Base-by-base conservation (phyloP, 2,329 filamentous ascomycete genomes). In the Microsporum ferrugineum region DNA sequence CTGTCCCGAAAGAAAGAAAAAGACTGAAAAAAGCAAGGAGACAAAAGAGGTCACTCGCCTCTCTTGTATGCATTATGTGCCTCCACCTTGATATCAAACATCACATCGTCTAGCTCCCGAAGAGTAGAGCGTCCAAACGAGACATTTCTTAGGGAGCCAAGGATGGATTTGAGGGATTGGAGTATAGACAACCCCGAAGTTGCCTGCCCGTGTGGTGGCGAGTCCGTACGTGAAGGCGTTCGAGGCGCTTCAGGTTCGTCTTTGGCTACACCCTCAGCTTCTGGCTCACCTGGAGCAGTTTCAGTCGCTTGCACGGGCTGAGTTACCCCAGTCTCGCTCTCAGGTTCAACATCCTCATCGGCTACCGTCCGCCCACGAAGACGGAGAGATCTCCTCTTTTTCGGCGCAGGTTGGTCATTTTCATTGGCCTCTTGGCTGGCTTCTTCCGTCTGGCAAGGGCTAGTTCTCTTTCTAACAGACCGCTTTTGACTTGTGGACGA, bases 51-150 rank as follows among this genome's bases (percentile, higher is more conserved):
- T 45, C 43, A 55, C 34, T 60, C 66, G 63, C 72, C 66, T 63
- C 87, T 80, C 67, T 78, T 78, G 67, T 85, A 85, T 14, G 88
- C 89, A 61, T 86, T 83, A 71, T 88, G 88, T 58, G 91, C 79
- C 71, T 88, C 84, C 64, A 82, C 80, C 71, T 88, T 86, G 65
- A 92, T 83, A 71, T 92, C 87, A 77, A 91, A 89, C 70, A 94
- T 79, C 67, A 89, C 76, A 69, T 91, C 87, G 69, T 94, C 89
- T 65, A 94, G 80, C 70, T 86, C 80, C 62, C 85, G 80, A 59
- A 90, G 82, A 63, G 89, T 84, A 8, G 82, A 78, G 8, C 83
- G 79, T 14, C 84, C 84, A 47, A 95, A 73, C 14, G 81, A 77
- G 27, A 84, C 78, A 33, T 75, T 76, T 60, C 80, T 81, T 62